These are phyloP conservation scores for Microstegium vimineum DNA, from an alignment of 176 grass and related monocot species.

Conservation along the genomic window DNA sequence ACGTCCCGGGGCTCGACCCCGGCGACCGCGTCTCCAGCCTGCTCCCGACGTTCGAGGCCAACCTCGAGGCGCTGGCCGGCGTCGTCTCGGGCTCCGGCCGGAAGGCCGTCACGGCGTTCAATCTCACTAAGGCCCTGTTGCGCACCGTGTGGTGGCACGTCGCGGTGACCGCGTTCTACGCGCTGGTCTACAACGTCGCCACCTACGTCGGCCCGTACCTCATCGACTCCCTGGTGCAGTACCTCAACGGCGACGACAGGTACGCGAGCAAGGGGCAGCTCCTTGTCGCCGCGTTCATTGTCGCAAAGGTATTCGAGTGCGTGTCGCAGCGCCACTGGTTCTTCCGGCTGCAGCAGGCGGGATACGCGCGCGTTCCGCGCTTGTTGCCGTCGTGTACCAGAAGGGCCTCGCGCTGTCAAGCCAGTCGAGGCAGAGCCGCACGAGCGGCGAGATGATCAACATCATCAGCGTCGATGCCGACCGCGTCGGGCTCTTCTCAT, in stretches of 20 bases:
- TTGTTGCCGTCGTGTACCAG: conserved; percentile 64
- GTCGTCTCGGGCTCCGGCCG: not conserved
- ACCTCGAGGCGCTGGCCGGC: conserved; percentile 35
- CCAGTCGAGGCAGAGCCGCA: conserved; percentile 57
- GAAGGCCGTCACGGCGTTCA: conserved; percentile 52
- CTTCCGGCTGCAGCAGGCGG: conserved; percentile 58
- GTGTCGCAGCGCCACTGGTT: conserved; percentile 48
- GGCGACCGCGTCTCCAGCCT: conserved; percentile 44
- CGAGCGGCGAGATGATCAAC: conserved; percentile 58
- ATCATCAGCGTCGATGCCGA: conserved; percentile 73
- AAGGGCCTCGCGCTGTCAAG: conserved; percentile 70
- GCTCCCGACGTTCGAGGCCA: conserved; percentile 56
- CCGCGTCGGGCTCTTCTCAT: conserved; percentile 43
- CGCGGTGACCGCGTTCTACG: conserved; percentile 60
- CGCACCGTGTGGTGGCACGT: conserved; percentile 59
- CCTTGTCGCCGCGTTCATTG: conserved; percentile 55
- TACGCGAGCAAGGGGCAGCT: conserved; percentile 50
- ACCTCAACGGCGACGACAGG: conserved; percentile 61
- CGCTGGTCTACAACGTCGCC: conserved; percentile 50
- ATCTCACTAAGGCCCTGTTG: conserved; percentile 59
- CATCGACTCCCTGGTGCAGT: conserved; percentile 77
- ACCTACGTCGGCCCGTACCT: conserved; percentile 85
- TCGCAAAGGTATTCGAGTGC: conserved; percentile 69
- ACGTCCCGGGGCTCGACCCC: conserved; percentile 55
- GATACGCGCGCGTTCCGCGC: conserved; percentile 42